Evolutionary conservation across 148 eudicot genomes (phyloP).

Genomic region (Vaccinium vitisidaea): DNA sequence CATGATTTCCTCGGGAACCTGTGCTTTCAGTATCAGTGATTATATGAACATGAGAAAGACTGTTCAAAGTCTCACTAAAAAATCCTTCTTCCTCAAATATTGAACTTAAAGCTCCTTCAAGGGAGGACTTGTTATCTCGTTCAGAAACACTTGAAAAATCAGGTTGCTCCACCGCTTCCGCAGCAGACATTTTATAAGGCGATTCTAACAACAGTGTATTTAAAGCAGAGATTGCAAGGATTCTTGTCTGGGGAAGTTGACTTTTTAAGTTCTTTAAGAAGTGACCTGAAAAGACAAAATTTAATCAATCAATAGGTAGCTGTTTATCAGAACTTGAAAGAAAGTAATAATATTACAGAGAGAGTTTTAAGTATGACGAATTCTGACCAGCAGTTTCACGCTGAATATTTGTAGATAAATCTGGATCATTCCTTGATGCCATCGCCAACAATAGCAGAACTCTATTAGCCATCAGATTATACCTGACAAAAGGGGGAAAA

Average conservation of each 20-base stretch:
- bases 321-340: not conserved
- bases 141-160: slow-evolving; percentile 31
- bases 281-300: slow-evolving; percentile 66
- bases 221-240: slow-evolving; percentile 95
- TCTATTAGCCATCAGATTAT: slow-evolving; percentile 98
- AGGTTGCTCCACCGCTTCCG: slow-evolving; percentile 15
- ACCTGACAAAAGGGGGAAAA: slow-evolving; percentile 45
- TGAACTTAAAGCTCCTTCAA: slow-evolving; percentile 69
- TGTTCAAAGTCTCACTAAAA: slow-evolving; percentile 75
- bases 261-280: slow-evolving; percentile 88
- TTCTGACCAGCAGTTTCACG: slow-evolving; percentile 77
- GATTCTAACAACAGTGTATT: slow-evolving; percentile 90
- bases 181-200: slow-evolving; percentile 66
- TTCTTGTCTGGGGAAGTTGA: slow-evolving; percentile 95
- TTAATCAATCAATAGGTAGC: slow-evolving; percentile 1
- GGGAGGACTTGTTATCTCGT: slow-evolving; percentile 56
- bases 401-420: slow-evolving; percentile 54
- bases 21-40: slow-evolving; percentile 69
- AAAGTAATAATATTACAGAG: not conserved
- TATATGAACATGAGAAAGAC: slow-evolving; percentile 93
- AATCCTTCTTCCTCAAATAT: slow-evolving; percentile 94
- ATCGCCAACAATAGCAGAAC: slow-evolving; percentile 87
- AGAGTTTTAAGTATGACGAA: not conserved
- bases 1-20: slow-evolving; percentile 64
- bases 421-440: slow-evolving; percentile 73